Base-by-base conservation (phyloP, 495 filamentous ascomycete species). In the Tuber umbilicatum region DNA sequence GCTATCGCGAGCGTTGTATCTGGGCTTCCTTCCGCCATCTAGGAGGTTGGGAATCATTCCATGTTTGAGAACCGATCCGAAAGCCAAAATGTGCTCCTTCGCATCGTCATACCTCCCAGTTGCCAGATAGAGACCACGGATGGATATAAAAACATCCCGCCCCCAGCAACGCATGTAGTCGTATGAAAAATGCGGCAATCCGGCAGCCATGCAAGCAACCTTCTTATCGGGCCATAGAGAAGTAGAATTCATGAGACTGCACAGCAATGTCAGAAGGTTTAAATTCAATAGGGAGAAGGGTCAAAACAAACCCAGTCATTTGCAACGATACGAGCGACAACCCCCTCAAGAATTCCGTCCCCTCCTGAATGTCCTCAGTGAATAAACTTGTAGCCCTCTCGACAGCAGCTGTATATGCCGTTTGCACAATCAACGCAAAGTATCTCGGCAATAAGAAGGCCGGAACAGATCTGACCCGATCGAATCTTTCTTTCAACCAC, bases 131-230 rank as follows among this genome's bases (percentile, higher is more conserved):
- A 99, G 86, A 69, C 96, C 96, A 43, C 96, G 90, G 21, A 97
- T 87, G 37, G 96, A 94, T 75, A 99, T 98, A 84, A 98, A 98
- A 21, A 97, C 90, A 84, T 99, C 96, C 37, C 96, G 90, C 55
- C 96, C 96, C 96, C 96, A 99, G 83, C 94, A 97, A 73, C 96
- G 88, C 72, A 95, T 93, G 93, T 95, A 99, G 75, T 94, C 90
- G 6, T 90, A 89, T 16, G 96, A 89, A 83, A 99, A 99, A 84
- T 99, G 96, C 19, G 96, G 96, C 31, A 99, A 84, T 4, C 96
- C 96, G 70, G 96, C 96, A 31, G 96, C 95, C 77, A 99, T 87
- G 68, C 91, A 93, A 35, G 94, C 91, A 5, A 97, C 93, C 43
- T 87, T 86, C 80, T 93, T 93, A 70, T 88, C 88, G 1, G 96